Percentiles rank a stretch among this genome's conserved stretches.
Conservation (phyloP, 768 basidiomycete genomes). For the Multifurca ochricompacta region DNA sequence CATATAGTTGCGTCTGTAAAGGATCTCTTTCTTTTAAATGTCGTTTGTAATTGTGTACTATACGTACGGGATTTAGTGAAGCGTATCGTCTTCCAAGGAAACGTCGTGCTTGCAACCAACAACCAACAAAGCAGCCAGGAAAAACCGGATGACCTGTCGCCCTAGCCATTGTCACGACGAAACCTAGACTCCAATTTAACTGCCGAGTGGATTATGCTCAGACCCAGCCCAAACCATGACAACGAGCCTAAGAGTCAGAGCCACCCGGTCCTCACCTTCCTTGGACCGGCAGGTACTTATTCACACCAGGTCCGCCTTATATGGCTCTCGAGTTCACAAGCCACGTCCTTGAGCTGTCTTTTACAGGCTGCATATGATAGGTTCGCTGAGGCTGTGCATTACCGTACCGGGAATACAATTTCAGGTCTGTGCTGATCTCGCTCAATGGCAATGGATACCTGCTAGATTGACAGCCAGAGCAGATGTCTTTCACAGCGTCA, state of each 20-base stretch:
- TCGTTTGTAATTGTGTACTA: neutral
- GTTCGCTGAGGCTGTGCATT: constrained; percentile 41
- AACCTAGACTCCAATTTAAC: neutral
- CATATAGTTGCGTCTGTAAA: neutral
- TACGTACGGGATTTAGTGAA: neutral
- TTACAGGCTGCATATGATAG: constrained; percentile 40
- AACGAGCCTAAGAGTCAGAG: neutral
- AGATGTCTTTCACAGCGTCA: constrained; percentile 57
- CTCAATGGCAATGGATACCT: neutral
- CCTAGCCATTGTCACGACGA: too few relatives aligned
- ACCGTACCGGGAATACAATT: constrained; percentile 21
- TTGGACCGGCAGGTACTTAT: constrained; percentile 67
- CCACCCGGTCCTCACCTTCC: constrained; percentile 37
- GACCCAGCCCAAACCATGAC: neutral
- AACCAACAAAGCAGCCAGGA: neutral
- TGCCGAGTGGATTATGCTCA: neutral
- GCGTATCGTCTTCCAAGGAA: too few relatives aligned
- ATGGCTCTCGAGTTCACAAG: constrained; percentile 22
- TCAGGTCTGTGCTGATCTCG: constrained; percentile 20
- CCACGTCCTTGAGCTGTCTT: neutral
- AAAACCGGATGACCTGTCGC: neutral
- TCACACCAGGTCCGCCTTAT: constrained; percentile 46
- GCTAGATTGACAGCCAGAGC: neutral
- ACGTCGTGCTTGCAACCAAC: neutral
- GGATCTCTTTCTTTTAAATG: neutral